Base-by-base conservation (phyloP, 2,329 filamentous ascomycete species). In the Camptophora hylomeconis region DNA sequence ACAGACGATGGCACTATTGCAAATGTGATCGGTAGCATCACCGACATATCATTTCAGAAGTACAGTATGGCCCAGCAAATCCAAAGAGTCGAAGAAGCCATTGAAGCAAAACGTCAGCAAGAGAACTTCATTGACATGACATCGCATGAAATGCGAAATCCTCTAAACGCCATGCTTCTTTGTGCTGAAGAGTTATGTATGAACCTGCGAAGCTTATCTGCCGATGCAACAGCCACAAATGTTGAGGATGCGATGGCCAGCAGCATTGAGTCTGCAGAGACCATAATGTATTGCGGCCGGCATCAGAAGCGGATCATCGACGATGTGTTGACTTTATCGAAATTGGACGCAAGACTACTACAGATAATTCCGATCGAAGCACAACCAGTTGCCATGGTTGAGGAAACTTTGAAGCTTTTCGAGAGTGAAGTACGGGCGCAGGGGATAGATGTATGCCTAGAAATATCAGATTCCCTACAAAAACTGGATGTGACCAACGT, bases 31-130 rank as follows among this genome's bases (percentile, higher is more conserved):
- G 26, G 29, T 17, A 31, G 44, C 5, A 76, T 89, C 26, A 86
- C 80, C 0, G 81, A 92, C 45, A 89, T 92, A 38, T 82, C 76
- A 9, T 70, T 79, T 30, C 80, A 87, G 48, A 92, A 92, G 50
- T 75, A 75, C 63, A 80, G 81, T 1, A 81, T 87, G 50, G 72
- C 75, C 24, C 72, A 82, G 17, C 80, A 89, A 50, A 80, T 69
- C 44, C 67, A 75, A 23, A 72, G 80, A 33, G 75, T 80, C 43
- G 71, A 84, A 44, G 80, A 87, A 48, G 82, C 80, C 0, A 69
- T 84, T 2, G 78, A 86, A 47, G 64, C 83, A 35, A 87, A 87
- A 51, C 63, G 71, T n/a, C 72, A 77, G 38, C 67, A 72, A 35
- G 66, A 69, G 28, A 65, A 68, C 30, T 66, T 65, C 38, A 65